A percentile compares a stretch with the other conserved stretches of the same genome.
These are phyloP conservation scores for Pestalotiopsis sp. DNA, from an alignment of 2,329 filamentous ascomycete species.

Conservation along the genomic window DNA sequence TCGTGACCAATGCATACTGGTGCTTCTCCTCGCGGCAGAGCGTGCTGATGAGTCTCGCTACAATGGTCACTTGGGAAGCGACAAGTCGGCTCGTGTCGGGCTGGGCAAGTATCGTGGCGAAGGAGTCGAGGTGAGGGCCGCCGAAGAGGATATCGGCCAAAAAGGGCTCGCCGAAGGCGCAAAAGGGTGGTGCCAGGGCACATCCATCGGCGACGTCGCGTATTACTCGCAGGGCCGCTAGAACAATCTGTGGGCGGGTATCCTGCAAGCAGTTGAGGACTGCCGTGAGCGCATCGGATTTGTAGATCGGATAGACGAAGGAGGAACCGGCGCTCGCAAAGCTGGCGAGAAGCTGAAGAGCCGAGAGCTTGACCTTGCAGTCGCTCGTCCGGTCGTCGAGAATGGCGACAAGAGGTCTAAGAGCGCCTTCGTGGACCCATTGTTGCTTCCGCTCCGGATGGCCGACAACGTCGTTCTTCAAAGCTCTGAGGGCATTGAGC, in stretches of 20 bases:
- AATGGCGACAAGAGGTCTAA: constrained; percentile 56
- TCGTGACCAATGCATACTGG: constrained; percentile 69
- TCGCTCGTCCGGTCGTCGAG: constrained; percentile 34
- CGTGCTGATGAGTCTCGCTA: constrained; percentile 54
- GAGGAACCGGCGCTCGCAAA: constrained; percentile 80
- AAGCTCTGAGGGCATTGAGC: constrained; percentile 61
- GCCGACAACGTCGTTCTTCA: constrained; percentile 90
- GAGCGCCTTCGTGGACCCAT: constrained; percentile 69
- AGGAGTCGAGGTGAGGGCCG: constrained; percentile 57
- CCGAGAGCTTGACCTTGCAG: constrained; percentile 71
- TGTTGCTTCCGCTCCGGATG: constrained; percentile 84
- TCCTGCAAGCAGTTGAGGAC: constrained; percentile 67
- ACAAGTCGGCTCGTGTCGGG: constrained; percentile 49
- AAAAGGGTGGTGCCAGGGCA: constrained; percentile 51
- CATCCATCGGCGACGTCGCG: constrained; percentile 70
- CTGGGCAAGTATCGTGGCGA: constrained; percentile 66
- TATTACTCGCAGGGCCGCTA: constrained; percentile 73
- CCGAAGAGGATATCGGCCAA: constrained; percentile 68
- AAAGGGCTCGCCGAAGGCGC: constrained; percentile 45
- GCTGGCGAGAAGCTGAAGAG: constrained; percentile 81
- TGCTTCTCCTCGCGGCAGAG: constrained; percentile 71
- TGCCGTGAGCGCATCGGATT: constrained; percentile 66
- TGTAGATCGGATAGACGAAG: constrained; percentile 74
- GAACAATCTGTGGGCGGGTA: constrained; percentile 65
- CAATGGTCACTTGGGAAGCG: constrained; percentile 63